Percentiles rank a stretch among this genome's conserved stretches.
These are phyloP conservation scores for Phytophthora aleatoria DNA, from an alignment of 352 stramenopile genomes.

Conservation along the genomic window DNA sequence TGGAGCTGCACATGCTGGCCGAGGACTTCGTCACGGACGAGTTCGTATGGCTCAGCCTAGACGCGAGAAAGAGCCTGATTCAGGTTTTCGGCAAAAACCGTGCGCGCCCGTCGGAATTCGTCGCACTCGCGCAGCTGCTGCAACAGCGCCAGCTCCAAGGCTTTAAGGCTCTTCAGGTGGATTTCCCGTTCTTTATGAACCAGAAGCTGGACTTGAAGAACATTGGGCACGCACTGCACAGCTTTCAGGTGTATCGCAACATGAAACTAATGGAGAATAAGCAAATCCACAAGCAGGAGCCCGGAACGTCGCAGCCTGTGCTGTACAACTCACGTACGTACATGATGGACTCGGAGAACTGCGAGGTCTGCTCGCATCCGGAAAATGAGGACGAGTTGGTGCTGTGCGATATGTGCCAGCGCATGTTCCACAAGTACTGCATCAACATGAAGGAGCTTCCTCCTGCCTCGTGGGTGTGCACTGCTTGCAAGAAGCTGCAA, in stretches of 20 bases:
- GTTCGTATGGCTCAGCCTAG: slow-evolving; percentile 83
- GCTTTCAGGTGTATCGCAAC: slow-evolving; percentile 84
- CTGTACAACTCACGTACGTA: slow-evolving; percentile 73
- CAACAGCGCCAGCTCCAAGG: slow-evolving; percentile 78
- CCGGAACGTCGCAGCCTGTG: slow-evolving; percentile 56
- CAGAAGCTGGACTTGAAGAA: slow-evolving; percentile 86
- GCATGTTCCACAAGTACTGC: slow-evolving; percentile 86
- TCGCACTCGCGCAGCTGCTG: slow-evolving; percentile 67
- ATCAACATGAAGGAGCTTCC: slow-evolving; percentile 80
- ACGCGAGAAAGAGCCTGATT: slow-evolving; percentile 80
- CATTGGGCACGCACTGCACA: slow-evolving; percentile 79
- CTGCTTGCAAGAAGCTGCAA: slow-evolving; percentile 68
- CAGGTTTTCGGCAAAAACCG: slow-evolving; percentile 85
- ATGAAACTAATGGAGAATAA: slow-evolving; percentile 82
- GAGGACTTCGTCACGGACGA: slow-evolving; percentile 62
- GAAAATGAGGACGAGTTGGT: slow-evolving; percentile 78
- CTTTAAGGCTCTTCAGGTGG: slow-evolving; percentile 82
- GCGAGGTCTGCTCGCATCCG: slow-evolving; percentile 56
- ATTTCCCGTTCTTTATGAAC: slow-evolving; percentile 82
- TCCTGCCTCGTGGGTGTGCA: slow-evolving; percentile 80
- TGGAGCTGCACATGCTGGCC: slow-evolving; percentile 73
- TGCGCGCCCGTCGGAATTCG: slow-evolving; percentile 68
- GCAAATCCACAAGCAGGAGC: slow-evolving; percentile 71
- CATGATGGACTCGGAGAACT: slow-evolving; percentile 77
- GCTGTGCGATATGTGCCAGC: slow-evolving; percentile 83